Conservation (phyloP, 129 eudicot genomes). For the Flaveria trinervia region DNA sequence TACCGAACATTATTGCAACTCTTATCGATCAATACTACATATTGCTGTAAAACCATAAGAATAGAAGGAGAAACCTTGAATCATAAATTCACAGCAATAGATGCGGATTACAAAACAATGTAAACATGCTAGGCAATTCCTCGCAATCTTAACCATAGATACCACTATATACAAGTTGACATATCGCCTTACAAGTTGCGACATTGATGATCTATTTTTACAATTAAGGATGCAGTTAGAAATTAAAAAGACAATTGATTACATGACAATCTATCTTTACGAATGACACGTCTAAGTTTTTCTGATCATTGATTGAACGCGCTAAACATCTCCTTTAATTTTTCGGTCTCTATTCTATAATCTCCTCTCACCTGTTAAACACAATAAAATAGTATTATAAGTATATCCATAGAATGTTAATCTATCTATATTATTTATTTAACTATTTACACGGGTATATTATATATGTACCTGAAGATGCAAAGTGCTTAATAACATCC, state of each 20-base stretch:
- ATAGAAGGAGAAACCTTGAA: no score
- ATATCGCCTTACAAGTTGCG: background rate
- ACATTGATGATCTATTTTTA: no score
- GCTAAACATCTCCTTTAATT: slow-evolving; percentile 40
- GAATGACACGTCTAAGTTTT: background rate
- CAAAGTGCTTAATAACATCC: slow-evolving; percentile 35
- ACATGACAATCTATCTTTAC: no score
- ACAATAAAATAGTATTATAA: background rate
- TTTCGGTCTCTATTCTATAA: slow-evolving; percentile 37
- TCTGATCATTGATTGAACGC: slow-evolving; percentile 21
- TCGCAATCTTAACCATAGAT: background rate
- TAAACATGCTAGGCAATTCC: background rate
- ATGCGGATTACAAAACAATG: background rate
- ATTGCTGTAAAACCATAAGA: no score
- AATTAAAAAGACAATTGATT: no score
- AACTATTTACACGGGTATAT: background rate
- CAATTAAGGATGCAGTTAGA: no score
- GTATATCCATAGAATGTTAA: background rate
- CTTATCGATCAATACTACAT: no score
- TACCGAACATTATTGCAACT: no score
- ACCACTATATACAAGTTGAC: background rate
- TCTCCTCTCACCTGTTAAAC: slow-evolving; percentile 42
- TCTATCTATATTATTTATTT: background rate
- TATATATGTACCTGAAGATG: slow-evolving; percentile 50
- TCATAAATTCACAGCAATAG: no score